Base-by-base conservation (phyloP, 305 asterid species). In the Solanum aculeatissimum region DNA sequence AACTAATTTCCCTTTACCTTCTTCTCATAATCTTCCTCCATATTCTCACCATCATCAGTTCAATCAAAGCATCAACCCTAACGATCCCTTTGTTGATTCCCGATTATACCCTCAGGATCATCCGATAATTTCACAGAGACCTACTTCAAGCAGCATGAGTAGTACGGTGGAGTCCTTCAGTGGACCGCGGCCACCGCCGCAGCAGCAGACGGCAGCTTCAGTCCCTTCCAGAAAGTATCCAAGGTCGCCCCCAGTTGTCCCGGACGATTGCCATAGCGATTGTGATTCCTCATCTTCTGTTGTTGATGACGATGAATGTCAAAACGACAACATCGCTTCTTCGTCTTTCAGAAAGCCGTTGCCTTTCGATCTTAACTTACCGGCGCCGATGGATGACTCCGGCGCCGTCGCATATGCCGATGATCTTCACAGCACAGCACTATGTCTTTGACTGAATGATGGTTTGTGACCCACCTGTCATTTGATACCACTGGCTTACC, bases 91-190 rank as follows among this genome's bases (percentile, higher is more conserved):
- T 23, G 78, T 43, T 45, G 85, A 86, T 86, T 82, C 81, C 12
- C 70, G 85, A 23, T 66, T 75, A 15, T 86, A 86, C 83, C 51
- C 72, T 53, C 87, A 77, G 69, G 85, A 84, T 12, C 85, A 84
- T 21, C 89, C 77, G 77, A 60, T 86, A 7, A 65, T 84, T 72
- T 29, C 84, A 9, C 86, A 84, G 75, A 84, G 91, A 66, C 91
- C 89, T 0, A 85, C 89, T 8, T 84, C 89, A 23, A 88, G 91
- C 86, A 82, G 92, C 19, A 88, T 89, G 93, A 91, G 93, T 87
- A 89, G 92, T 81, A 91, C 93, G 18, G 92, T 91, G 43, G 93
- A 91, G 86, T 89, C 90, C 7, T 91, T 91, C 69, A 91, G 92
- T 75, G 91, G 92, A 29, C 93, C 93, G 3, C 83, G 90, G 81